Evolutionary conservation across 179 eudicot species (phyloP).

Genomic region (Beta lomatogona): DNA sequence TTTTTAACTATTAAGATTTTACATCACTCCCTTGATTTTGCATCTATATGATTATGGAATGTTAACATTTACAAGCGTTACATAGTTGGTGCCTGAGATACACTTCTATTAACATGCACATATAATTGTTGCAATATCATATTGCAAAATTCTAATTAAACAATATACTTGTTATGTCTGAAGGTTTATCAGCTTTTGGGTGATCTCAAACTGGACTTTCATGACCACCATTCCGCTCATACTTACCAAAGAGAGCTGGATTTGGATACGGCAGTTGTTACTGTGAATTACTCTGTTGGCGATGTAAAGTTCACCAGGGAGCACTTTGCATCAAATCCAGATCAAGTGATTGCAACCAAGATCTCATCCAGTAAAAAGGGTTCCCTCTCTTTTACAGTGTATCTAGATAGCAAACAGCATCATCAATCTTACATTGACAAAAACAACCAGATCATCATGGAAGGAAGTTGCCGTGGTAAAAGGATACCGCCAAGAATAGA

Average conservation of each 20-base stretch:
- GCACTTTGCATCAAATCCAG: slow-evolving; percentile 77
- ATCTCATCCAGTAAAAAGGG: slow-evolving; percentile 62
- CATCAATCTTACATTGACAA: slow-evolving; percentile 51
- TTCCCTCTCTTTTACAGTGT: slow-evolving; percentile 62
- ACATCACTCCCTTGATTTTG: neutral
- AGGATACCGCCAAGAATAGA: slow-evolving; percentile 45
- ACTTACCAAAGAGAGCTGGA: slow-evolving; percentile 72
- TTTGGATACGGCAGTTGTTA: slow-evolving; percentile 71
- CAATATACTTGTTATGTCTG: slow-evolving; percentile 21
- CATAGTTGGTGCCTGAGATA: neutral
- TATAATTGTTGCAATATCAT: neutral
- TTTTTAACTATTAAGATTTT: too few species aligned
- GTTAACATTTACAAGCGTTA: neutral
- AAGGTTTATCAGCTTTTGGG: slow-evolving; percentile 90
- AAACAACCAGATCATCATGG: slow-evolving; percentile 66
- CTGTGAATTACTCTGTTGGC: slow-evolving; percentile 57
- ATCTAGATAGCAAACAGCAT: slow-evolving; percentile 62
- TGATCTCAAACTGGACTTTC: slow-evolving; percentile 71
- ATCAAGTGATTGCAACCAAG: slow-evolving; percentile 73
- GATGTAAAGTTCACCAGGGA: slow-evolving; percentile 61
- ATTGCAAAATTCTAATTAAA: neutral
- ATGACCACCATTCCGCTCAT: slow-evolving; percentile 45
- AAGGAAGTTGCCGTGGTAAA: slow-evolving; percentile 73
- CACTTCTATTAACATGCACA: neutral
- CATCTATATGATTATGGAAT: neutral